Evolutionary conservation across 2,329 filamentous ascomycete species (phyloP).

Genomic region (Epichloe coenophiala): DNA sequence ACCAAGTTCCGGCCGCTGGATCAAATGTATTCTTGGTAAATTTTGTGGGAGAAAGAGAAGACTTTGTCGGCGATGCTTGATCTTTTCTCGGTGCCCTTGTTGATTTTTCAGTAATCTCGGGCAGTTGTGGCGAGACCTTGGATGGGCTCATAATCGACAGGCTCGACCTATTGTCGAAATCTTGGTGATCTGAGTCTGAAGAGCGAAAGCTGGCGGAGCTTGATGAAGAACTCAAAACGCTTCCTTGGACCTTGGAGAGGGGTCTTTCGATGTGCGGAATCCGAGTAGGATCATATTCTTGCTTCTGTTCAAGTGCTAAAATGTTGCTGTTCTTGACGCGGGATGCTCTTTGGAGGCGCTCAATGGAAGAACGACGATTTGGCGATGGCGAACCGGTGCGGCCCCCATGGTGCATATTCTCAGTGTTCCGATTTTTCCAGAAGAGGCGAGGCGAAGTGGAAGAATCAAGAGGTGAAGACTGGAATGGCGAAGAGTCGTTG

Average conservation of each 20-base stretch:
- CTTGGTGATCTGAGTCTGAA: slow-evolving; percentile 28
- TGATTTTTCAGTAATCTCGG: slow-evolving; percentile 11
- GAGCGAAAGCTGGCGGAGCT: slow-evolving; percentile 40
- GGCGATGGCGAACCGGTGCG: slow-evolving; percentile 52
- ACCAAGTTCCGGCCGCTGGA: slow-evolving; percentile 53
- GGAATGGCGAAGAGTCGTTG: slow-evolving; percentile 70
- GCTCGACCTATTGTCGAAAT: slow-evolving; percentile 33
- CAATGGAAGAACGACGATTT: slow-evolving; percentile 77
- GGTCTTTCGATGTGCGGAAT: slow-evolving; percentile 71
- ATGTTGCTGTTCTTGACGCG: slow-evolving; percentile 98
- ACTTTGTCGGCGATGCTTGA: slow-evolving; percentile 72
- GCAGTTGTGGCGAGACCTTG: slow-evolving; percentile 9
- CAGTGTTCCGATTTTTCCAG: slow-evolving; percentile 73
- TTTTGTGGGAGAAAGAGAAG: slow-evolving; percentile 59
- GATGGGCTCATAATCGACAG: slow-evolving; percentile 18
- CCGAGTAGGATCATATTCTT: slow-evolving; percentile 78
- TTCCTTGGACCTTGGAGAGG: slow-evolving; percentile 63
- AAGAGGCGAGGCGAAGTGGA: slow-evolving; percentile 70
- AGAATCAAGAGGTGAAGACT: slow-evolving; percentile 61
- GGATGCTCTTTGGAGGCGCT: slow-evolving; percentile 87
- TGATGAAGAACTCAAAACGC: slow-evolving; percentile 50
- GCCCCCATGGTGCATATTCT: slow-evolving; percentile 58
- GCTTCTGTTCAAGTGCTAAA: slow-evolving; percentile 81
- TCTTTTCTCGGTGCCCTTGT: slow-evolving; percentile 50
- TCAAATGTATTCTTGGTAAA: slow-evolving; percentile 60